Conservation (phyloP, 2,329 filamentous ascomycete species). For the Alternaria angustiovoidea region DNA sequence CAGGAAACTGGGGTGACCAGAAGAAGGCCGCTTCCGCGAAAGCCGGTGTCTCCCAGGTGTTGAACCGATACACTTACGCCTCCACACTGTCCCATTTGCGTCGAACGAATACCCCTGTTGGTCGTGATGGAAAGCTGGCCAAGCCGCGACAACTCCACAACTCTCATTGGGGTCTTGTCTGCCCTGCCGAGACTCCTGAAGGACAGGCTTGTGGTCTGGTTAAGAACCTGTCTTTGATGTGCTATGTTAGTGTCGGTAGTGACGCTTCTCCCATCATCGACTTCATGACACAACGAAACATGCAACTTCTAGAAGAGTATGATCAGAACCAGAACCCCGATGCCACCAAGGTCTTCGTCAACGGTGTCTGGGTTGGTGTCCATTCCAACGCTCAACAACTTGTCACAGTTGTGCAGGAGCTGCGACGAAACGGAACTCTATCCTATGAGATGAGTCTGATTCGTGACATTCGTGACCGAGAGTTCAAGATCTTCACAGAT, state of each 20-base stretch:
- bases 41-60: constrained; percentile 95
- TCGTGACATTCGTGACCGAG: constrained; percentile 93
- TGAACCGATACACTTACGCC: constrained; percentile 97
- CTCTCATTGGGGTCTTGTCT: constrained; percentile 97
- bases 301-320: constrained; percentile 97
- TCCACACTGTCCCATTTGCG: constrained; percentile 97
- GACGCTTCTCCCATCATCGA: constrained; percentile 89
- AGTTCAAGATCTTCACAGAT: constrained; percentile 99
- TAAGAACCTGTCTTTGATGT: constrained; percentile 98
- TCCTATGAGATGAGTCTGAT: constrained; percentile 94
- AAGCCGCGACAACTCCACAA: constrained; percentile 98
- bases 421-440: constrained; percentile 82
- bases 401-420: constrained; percentile 77
- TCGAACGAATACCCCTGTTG: constrained; percentile 96
- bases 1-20: constrained; percentile 99
- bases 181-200: constrained; percentile 96
- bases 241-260: constrained; percentile 94
- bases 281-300: constrained; percentile 94
- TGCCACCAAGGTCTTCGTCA: constrained; percentile 97
- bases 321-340: constrained; percentile 73
- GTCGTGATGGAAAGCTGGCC: constrained; percentile 96
- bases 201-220: constrained; percentile 97
- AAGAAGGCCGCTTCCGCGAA: constrained; percentile 97
- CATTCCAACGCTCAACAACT: constrained; percentile 88
- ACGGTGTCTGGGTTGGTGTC: constrained; percentile 97